Base-by-base conservation (phyloP, 164 flowering plant species). In the Pachysandra terminalis region DNA sequence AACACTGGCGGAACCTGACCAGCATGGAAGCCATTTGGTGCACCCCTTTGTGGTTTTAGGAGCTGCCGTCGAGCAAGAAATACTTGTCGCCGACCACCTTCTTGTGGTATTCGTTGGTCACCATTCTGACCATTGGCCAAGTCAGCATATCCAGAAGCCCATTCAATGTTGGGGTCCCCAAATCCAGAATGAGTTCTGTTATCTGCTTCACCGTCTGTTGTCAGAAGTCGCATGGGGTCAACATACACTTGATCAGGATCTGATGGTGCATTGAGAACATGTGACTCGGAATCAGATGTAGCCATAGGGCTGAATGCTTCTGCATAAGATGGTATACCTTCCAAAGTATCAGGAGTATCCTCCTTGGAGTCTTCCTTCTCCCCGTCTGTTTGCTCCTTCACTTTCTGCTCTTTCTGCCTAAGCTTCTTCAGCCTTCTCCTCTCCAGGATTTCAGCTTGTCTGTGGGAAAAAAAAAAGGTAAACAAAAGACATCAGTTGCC, bases 371-470 rank as follows among this genome's bases (percentile, higher is more conserved):
- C 75, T 37, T 35, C 68, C 27, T 73, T 78, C 62, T 79, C 82
- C 37, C 45, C 81, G 49, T 72, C 72, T 45, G 70, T 67, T 64
- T 78, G 90, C 56, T 84, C 93, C 79, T 79, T 89, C 53, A 76
- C 85, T 70, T 74, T 89, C 65, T 83, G 90, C 71, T 83, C 90
- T 73, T 84, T 86, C 77, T 87, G 96, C 78, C 90, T 77, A 40
- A 89, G 89, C 82, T 86, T 93, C 81, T 85, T 93, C 82, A 76
- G 78, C 71, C 84, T 83, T 73, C 75, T 93, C 79, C 75, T 82
- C 71, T 93, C 98, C 77, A 85, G 64, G 40, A 87, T 77, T 51
- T 84, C 89, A 59, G 89, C 89, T 85, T 83, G 89, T 79, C 98
- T 93, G 56, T 1, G 14, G 19, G 19, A 56, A 55, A 13, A 19